Evolutionary conservation across 768 basidiomycete species (phyloP).

Genomic region (Suillus subalutaceus): DNA sequence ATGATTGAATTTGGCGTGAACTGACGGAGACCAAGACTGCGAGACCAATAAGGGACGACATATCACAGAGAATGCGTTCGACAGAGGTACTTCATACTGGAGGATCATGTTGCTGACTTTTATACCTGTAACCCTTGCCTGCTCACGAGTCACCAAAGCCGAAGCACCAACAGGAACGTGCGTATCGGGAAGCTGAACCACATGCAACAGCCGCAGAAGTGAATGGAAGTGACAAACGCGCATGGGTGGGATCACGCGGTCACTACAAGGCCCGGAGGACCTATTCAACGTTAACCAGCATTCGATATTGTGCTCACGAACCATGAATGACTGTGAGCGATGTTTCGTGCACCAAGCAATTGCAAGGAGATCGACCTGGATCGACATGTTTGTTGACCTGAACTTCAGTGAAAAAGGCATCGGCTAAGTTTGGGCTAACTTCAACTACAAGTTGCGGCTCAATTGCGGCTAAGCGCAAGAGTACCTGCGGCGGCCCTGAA

Average conservation of each 20-base stretch:
- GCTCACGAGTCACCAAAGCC: slow-evolving; percentile 2
- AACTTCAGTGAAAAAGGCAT: not conserved
- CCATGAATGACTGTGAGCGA: not conserved
- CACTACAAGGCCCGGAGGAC: not conserved
- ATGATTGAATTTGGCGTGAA: slow-evolving; percentile 18
- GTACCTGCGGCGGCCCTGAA: not conserved
- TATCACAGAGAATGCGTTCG: slow-evolving; percentile 15
- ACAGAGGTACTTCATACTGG: slow-evolving; percentile 10
- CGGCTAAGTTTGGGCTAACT: no score
- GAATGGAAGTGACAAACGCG: not conserved
- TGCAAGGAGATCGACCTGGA: not conserved
- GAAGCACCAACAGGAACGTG: slow-evolving; percentile 22
- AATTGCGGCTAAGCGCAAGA: not conserved
- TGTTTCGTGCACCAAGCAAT: not conserved
- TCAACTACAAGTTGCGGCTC: not conserved
- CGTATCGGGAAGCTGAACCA: slow-evolving; percentile 16
- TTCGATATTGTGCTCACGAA: not conserved
- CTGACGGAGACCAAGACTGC: slow-evolving; percentile 18
- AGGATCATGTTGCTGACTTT: slow-evolving; percentile 7
- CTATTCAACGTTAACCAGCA: not conserved
- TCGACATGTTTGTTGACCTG: not conserved
- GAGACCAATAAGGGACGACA: slow-evolving; percentile 16
- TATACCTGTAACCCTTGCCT: slow-evolving; percentile 17
- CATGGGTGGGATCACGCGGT: not conserved
- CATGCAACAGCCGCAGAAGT: slow-evolving; percentile 9